Percentiles rank a stretch among this genome's conserved stretches.
These are phyloP conservation scores for Aspergillus nanangensis DNA, from an alignment of 495 filamentous ascomycete species.

Conservation along the genomic window DNA sequence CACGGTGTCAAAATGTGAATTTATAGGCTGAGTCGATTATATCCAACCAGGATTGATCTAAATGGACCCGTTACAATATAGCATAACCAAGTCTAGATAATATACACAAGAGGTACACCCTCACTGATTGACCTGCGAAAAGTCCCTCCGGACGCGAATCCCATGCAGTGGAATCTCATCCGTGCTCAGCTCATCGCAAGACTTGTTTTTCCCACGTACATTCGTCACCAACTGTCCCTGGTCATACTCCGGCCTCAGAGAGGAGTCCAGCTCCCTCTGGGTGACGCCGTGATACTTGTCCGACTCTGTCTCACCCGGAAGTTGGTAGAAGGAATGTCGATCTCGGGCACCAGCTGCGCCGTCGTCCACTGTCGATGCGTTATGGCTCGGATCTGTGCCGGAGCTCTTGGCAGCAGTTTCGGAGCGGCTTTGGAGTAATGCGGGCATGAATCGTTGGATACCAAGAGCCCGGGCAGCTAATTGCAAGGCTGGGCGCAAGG, in stretches of 20 bases:
- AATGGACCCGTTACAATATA: too few species aligned
- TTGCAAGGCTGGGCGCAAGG: slow-evolving; percentile 27
- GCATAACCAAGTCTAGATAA: too few species aligned
- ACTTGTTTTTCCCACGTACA: slow-evolving; percentile 4
- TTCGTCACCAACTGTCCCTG: slow-evolving; percentile 13
- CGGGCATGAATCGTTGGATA: slow-evolving; percentile 9
- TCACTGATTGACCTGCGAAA: too few species aligned
- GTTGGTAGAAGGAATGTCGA: slow-evolving; percentile 16
- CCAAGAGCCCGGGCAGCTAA: slow-evolving; percentile 12
- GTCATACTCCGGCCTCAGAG: slow-evolving; percentile 17
- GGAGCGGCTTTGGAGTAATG: slow-evolving; percentile 8
- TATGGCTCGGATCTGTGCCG: slow-evolving; percentile 2
- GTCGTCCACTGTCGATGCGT: slow-evolving; percentile 3
- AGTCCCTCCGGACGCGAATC: slow-evolving; percentile 21
- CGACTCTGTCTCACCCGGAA: slow-evolving; percentile 12
- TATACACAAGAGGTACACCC: too few species aligned
- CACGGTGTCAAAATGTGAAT: too few species aligned
- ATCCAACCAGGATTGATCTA: too few species aligned
- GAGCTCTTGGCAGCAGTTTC: slow-evolving; percentile 3
- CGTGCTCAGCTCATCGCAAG: slow-evolving; percentile 2
- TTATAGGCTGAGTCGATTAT: too few species aligned
- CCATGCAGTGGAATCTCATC: slow-evolving; percentile 23
- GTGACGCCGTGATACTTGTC: neutral
- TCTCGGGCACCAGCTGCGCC: neutral
- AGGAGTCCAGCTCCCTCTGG: slow-evolving; percentile 2